phyloP scores from a whole-genome alignment of 345 rosid genomes.

The Anacardium occidentale region DNA sequence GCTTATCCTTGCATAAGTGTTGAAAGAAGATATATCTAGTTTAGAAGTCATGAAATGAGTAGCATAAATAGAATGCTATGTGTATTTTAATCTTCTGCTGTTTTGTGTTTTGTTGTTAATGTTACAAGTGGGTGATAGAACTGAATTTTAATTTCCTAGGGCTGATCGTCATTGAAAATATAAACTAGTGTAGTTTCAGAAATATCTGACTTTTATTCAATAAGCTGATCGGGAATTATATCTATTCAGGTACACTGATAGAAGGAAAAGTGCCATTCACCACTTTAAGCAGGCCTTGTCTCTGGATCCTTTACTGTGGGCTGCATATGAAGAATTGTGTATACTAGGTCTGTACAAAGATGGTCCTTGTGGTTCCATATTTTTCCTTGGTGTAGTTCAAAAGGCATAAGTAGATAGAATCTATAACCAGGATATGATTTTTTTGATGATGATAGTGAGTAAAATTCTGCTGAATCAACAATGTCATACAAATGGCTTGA shows the following conservation, averaged over 20 bases:
- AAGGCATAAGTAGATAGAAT: conserved; percentile 5
- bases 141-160: too few relatives aligned
- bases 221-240: conserved; percentile 2
- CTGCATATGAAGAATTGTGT: conserved; percentile 92
- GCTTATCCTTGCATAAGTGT: not conserved
- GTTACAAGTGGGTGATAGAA: not conserved
- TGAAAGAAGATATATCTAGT: not conserved
- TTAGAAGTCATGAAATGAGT: not conserved
- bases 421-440: conserved; percentile 5
- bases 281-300: conserved; percentile 86
- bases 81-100: not conserved
- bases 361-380: not conserved
- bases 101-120: not conserved
- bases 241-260: conserved; percentile 80
- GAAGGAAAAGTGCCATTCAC: conserved; percentile 73
- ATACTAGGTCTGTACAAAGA: conserved; percentile 60
- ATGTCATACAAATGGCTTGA: not conserved
- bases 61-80: not conserved
- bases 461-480: not conserved
- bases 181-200: not conserved
- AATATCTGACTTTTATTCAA: not conserved
- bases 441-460: not conserved
- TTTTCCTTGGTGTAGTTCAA: conserved; percentile 1
- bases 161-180: not conserved
- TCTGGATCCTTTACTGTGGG: conserved; percentile 90